Base-by-base conservation (phyloP, 2,329 filamentous ascomycete species). In the Claviceps spartinae region DNA sequence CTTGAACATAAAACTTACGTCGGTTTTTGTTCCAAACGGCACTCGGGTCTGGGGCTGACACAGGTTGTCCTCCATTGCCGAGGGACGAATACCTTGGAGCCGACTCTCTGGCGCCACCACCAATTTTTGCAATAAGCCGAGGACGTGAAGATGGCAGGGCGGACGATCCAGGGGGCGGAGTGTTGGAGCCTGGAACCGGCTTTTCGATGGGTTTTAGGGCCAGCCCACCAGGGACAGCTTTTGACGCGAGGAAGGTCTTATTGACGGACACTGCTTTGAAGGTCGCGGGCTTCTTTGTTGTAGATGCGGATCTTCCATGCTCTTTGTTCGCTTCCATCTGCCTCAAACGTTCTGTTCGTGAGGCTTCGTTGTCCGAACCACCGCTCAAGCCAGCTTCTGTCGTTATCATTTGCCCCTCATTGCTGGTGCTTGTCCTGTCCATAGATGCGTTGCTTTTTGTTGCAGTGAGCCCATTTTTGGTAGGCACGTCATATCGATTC, bases 21-120 rank as follows among this genome's bases (percentile, higher is more conserved):
- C 83, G 77, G 65, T 93, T 94, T 69, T 89, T 90, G 70, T 93
- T 94, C 88, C 88, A 94, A 42, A 94, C 86, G 50, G 78, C 84
- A 65, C 73, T 86, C 34, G 79, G 76, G 65, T 90, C 86, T 14
- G 86, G 85, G 26, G 80, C 81, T 54, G 77, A 63, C 18, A 76
- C 73, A 37, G 76, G 61, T 56, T 83, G 82, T 49, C 77, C 77
- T 55, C 80, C 78, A 60, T 81, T 83, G 61, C 75, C 59, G 7
- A 63, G 61, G 6, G 64, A 65, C 7, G 69, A 63, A 41, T 70
- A 67, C 51, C 72, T 67, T 6, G 72, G 67, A 16, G 67, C 67
- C 18, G 76, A 73, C 57, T 79, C 79, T 48, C 78, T 73, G 45
- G 79, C 67, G 46, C 74, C 78, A 57, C 75, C 79, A 30, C 81